Evolutionary conservation across 2,329 filamentous ascomycete species (phyloP), one percentile per base, ranked within the genome.

Genomic region (Colletotrichum paranaense): DNA sequence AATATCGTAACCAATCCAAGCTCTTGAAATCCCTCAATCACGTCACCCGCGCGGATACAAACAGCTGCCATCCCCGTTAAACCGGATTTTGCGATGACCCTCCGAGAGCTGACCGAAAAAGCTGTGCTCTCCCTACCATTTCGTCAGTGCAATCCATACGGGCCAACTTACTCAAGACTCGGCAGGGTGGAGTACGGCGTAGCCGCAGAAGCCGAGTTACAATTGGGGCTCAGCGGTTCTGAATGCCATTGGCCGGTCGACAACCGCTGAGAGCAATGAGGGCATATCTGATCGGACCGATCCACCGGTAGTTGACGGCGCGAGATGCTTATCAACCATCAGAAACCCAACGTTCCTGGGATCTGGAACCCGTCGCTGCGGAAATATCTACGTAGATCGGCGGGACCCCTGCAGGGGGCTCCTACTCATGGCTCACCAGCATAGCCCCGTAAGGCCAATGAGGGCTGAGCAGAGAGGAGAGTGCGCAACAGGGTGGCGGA

Each of bases 291-390:
- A 60, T 67, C 64, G 55, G 55, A 35, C 64, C 55, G 64, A 67
- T 52, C 55, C 28, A 67, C 38, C 26, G 55, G 55, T 26, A 67
- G n/a, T 57, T 46, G 35, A 7, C 53, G 24, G n/a, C 24, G 30
- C 55, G 19, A 22, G 35, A 35, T 52, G 53, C 38, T 67, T 67
- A 32, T 59, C 55, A 59, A 75, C 52, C 24, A 38, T 53, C 11
- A 35, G 26, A 26, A 53, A 42, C 11, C 2, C 46, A 26, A 35
- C n/a, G 22, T 7, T n/a, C 55, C 60, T 32, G 22, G 62, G 62
- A n/a, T n/a, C 14, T 24, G 6, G 22, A 32, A n/a, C n/a, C 49
- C 30, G n/a, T 14, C 46, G 19, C 26, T 9, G 6, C 19, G 30
- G 42, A 26, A 38, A 24, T 26, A 32, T 64, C 28, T 38, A 22